Evolutionary conservation across 2,329 filamentous ascomycete species (phyloP), one percentile per base, ranked within the genome.

Genomic region (Xylaria arbuscula): DNA sequence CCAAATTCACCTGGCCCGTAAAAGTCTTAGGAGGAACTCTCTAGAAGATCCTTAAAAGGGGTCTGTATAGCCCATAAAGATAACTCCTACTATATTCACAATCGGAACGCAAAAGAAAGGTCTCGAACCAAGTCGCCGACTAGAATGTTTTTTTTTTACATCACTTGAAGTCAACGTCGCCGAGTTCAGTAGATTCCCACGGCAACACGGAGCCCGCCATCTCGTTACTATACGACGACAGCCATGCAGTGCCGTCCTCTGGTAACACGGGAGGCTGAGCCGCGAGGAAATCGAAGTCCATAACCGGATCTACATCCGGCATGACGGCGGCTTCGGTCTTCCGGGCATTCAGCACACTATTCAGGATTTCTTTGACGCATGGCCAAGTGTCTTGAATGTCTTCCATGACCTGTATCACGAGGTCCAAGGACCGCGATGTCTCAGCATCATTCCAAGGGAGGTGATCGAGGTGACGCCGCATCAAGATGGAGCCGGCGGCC

Each of bases 321-420:
- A 70, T 68, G 22, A 48, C 36, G 0, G 42, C 57, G 7, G 59
- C 68, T 47, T 62, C 64, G 59, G 66, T 64, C 50, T 62, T 66
- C 50, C 73, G 62, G 2, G 73, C 72, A 9, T 71, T 63, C 6
- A 73, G 69, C 8, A 80, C 75, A 13, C 77, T 77, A 58, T 81
- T 79, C 36, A 76, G 74, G 9, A 85, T 81, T 69, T 84, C 83
- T 32, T 75, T 76, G 38, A 84, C 80, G 70, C 82, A 84, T 6
- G 82, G 81, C 81, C 81, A 85, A 8, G 82, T 83, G 48, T 83
- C 80, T 36, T 88, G 80, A 40, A 89, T 84, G n/a, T 82, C 80
- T 40, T 85, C 80, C 69, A 88, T 84, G 42, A 84, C 83, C 4
- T 86, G 82, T 0, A 83, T 75, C n/a, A 83, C 80, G 17, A 83